Evolutionary conservation across 768 basidiomycete genomes (phyloP).

Genomic region (Russula earlei): DNA sequence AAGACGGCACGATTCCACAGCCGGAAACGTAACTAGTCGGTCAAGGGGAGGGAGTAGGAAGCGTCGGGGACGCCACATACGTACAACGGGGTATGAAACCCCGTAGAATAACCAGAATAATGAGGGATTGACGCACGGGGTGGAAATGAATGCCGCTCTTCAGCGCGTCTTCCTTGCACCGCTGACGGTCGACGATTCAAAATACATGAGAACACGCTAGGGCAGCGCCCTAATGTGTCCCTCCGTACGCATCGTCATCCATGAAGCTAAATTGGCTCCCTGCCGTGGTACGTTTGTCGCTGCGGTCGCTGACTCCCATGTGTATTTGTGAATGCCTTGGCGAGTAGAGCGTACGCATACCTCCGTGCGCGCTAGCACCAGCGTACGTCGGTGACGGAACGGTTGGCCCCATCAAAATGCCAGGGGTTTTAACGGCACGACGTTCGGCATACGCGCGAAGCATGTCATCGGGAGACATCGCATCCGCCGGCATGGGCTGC

Average conservation of each 20-base stretch:
- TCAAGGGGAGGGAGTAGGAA: neutral
- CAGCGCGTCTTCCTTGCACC: too few relatives aligned
- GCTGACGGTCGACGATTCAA: too few relatives aligned
- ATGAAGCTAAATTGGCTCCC: slow-evolving; percentile 24
- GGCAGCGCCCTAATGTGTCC: slow-evolving; percentile 14
- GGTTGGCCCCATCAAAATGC: slow-evolving; percentile 17
- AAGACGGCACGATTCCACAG: neutral
- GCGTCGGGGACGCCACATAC: neutral
- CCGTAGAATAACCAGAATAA: neutral
- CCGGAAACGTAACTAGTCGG: neutral
- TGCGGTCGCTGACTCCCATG: neutral
- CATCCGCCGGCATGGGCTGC: slow-evolving; percentile 33
- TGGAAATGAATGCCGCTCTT: too few relatives aligned
- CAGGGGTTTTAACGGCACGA: slow-evolving; percentile 28
- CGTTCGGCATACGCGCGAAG: slow-evolving; percentile 60
- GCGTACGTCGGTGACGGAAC: slow-evolving; percentile 23
- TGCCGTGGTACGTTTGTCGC: slow-evolving; percentile 22
- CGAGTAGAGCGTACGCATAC: slow-evolving; percentile 30
- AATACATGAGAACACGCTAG: too few relatives aligned
- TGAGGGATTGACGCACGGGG: too few relatives aligned
- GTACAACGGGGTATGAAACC: slow-evolving; percentile 6
- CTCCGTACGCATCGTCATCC: slow-evolving; percentile 24
- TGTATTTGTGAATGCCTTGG: slow-evolving; percentile 17
- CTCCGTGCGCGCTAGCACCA: slow-evolving; percentile 22
- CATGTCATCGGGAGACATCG: slow-evolving; percentile 66